Conservation (phyloP, 2,329 filamentous ascomycete genomes). For the Diplodia mutila region DNA sequence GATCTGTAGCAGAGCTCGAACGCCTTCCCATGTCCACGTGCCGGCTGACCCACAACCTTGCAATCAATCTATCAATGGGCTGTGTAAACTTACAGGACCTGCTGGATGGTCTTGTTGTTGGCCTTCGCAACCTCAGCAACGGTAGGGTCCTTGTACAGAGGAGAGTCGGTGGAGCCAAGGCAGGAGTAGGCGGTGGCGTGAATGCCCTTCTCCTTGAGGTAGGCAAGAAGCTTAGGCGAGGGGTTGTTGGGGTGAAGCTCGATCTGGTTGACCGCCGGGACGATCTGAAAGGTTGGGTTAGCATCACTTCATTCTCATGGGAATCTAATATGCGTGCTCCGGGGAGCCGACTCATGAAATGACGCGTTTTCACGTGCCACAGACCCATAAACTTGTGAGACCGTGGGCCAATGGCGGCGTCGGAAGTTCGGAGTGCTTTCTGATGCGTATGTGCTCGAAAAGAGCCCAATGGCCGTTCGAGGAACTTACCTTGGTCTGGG, state of each 20-base stretch:
- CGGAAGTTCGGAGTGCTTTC: not conserved
- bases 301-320: not conserved
- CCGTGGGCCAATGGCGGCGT: not conserved
- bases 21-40: not conserved
- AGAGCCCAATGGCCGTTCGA: not conserved
- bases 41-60: not conserved
- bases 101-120: slow-evolving; percentile 69
- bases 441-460: too few species aligned
- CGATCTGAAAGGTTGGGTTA: slow-evolving; percentile 42
- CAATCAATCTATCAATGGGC: not conserved
- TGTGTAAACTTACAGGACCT: slow-evolving; percentile 60
- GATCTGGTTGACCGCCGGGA: slow-evolving; percentile 76
- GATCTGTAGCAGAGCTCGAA: not conserved
- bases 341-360: not conserved
- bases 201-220: slow-evolving; percentile 73
- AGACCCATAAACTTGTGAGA: not conserved
- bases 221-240: slow-evolving; percentile 74
- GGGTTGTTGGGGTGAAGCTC: slow-evolving; percentile 81
- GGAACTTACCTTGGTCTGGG: slow-evolving; percentile 56
- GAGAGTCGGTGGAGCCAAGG: slow-evolving; percentile 72
- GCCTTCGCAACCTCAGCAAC: slow-evolving; percentile 65
- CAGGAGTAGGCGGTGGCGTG: slow-evolving; percentile 76
- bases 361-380: not conserved
- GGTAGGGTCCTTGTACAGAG: slow-evolving; percentile 67
- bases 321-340: too few species aligned